Evolutionary conservation across 352 stramenopile species (phyloP), one percentile per base, ranked within the genome.

Genomic region (Pythium rishiriense): DNA sequence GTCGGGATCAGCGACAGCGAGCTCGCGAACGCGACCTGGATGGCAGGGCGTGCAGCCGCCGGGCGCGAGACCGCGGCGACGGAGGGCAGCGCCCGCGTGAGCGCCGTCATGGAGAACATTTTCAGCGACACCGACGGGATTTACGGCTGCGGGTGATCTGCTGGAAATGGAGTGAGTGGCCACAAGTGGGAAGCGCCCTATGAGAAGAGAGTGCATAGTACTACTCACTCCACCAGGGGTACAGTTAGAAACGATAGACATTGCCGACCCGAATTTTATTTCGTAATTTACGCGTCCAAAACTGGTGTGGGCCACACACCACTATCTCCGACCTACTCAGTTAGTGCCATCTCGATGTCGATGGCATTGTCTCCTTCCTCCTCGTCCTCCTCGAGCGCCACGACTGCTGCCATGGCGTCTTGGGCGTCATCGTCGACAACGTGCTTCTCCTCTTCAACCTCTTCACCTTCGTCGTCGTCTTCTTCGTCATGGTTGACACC

Each of bases 1-100:
- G 82, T 83, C 48, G 80, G 68, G 37, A 85, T 70, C 11, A 70
- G 68, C 9, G 74, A 76, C n/a, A 84, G 56, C 66, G 76, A 78
- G 72, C 78, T 90, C 21, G 81, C 81, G 58, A 80, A 78, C 21
- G 71, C 59, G 26, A 63, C 63, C 12, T 62, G 68, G 21, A 57
- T 56, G 15, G 52, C 14, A 19, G 43, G 53, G 19, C 48, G 61
- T 45, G 53, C 28, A 8, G 22, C 28, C 28, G 49, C 26, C 33
- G 50, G 9, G 19, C 33, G 37, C 12, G 59, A 22, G 26, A 57
- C 69, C 35, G 56, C 50, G 19, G 62, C 57, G 29, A 72, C 55
- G 49, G 61, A 21, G 26, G 83, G 79, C 37, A 90, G 72, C 64
- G 83, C 72, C 45, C 68, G 69, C 58, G 75, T 58, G 37, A 94